Percentiles rank a stretch among this genome's conserved stretches.
These are phyloP conservation scores for Trichophaea hybrida DNA, from an alignment of 2,329 filamentous ascomycete genomes.

Conservation along the genomic window DNA sequence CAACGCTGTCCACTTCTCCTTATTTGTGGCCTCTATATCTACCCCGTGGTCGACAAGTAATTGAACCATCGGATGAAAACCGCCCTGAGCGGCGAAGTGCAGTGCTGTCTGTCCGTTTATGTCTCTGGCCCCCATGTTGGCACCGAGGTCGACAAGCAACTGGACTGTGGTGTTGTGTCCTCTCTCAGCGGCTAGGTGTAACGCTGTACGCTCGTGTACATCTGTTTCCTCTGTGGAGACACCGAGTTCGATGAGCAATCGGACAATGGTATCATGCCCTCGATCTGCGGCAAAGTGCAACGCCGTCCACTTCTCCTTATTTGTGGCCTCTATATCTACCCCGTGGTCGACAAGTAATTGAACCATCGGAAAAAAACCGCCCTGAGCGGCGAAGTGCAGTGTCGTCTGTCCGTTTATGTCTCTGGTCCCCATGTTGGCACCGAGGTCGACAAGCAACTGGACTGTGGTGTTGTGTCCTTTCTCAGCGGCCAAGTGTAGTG, in stretches of 20 bases:
- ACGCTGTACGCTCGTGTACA: neutral
- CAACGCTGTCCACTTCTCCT: too few relatives aligned
- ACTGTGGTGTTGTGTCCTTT: neutral
- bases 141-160: conserved; percentile 5
- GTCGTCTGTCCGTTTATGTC: neutral
- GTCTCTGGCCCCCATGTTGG: conserved; percentile 7
- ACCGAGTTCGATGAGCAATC: neutral
- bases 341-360: neutral
- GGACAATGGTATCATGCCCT: neutral
- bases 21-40: too few relatives aligned
- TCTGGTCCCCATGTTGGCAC: neutral
- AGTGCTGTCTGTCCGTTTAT: conserved; percentile 27
- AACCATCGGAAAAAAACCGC: too few relatives aligned
- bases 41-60: conserved; percentile 27
- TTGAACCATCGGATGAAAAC: conserved; percentile 26
- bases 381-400: neutral
- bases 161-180: neutral
- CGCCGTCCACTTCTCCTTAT: neutral
- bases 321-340: neutral
- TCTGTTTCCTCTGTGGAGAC: neutral
- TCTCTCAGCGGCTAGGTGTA: neutral
- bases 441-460: neutral
- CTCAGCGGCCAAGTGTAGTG: neutral
- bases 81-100: conserved; percentile 29
- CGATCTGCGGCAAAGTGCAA: neutral